Percentiles rank a stretch among this genome's conserved stretches.
phyloP scores from a whole-genome alignment of 495 filamentous ascomycete species.

The Penicillium taxi region DNA sequence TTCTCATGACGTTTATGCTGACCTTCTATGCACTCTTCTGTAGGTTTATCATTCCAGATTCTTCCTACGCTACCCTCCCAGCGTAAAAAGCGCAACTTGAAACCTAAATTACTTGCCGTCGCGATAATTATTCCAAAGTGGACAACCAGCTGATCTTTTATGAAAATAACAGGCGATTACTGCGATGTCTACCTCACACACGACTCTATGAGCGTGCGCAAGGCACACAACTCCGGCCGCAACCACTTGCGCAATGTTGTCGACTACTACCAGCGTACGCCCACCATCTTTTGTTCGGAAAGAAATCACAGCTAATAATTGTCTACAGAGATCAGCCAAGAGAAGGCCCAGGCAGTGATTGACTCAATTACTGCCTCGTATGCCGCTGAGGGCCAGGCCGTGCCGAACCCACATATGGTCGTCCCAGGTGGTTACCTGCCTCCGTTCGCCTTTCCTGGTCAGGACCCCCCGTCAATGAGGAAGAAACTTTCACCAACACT shows the following conservation, averaged over 20 bases:
- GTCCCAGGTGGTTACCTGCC: constrained; percentile 41
- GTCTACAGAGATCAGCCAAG: constrained; percentile 81
- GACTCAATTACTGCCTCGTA: constrained; percentile 95
- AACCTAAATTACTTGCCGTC: background rate
- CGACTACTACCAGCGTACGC: constrained; percentile 92
- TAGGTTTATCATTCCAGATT: too few relatives aligned
- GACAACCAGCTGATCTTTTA: constrained; percentile 5
- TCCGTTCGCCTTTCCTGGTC: constrained; percentile 54
- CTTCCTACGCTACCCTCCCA: too few relatives aligned
- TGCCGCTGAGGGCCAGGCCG: constrained; percentile 81
- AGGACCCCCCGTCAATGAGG: constrained; percentile 3
- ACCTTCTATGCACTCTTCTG: constrained; percentile 57
- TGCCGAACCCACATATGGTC: constrained; percentile 72
- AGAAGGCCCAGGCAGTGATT: constrained; percentile 96
- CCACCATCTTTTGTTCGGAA: too few relatives aligned
- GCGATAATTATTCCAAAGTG: constrained; percentile 4
- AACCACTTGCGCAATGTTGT: constrained; percentile 97
- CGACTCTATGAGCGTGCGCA: constrained; percentile 98
- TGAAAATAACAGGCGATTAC: constrained; percentile 82
- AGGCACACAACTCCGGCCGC: constrained; percentile 92
- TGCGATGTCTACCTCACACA: constrained; percentile 99
- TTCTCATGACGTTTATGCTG: constrained; percentile 28
- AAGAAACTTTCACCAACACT: background rate
- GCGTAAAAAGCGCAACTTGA: too few relatives aligned
- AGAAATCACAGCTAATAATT: constrained; percentile 4